Conservation (phyloP, 2,329 filamentous ascomycete species). For the Xylariaceae sp. region DNA sequence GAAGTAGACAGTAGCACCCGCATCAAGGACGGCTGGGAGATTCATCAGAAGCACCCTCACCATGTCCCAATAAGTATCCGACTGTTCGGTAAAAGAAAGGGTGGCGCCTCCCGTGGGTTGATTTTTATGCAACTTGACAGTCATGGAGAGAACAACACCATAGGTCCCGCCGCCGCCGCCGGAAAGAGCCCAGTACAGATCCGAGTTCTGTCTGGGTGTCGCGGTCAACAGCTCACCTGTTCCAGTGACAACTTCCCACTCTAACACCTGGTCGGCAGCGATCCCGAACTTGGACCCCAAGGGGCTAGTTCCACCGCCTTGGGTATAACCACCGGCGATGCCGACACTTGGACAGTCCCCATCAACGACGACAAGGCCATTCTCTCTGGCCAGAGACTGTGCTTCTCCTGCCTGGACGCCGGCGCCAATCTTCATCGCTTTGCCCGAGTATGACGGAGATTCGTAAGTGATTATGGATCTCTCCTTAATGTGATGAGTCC, state of each 20-base stretch:
- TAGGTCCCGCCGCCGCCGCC: conserved; percentile 38
- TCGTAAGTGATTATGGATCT: conserved; percentile 30
- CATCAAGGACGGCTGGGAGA: no score
- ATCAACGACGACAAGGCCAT: conserved; percentile 43
- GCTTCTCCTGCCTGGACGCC: conserved; percentile 49
- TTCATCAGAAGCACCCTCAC: conserved; percentile 21
- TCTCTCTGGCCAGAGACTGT: conserved; percentile 44
- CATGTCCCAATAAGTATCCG: conserved; percentile 25
- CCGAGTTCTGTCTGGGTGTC: conserved; percentile 34
- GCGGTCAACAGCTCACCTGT: conserved; percentile 38
- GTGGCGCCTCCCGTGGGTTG: conserved; percentile 30
- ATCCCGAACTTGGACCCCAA: conserved; percentile 42
- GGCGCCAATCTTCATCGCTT: conserved; percentile 50
- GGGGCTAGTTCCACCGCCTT: conserved; percentile 48
- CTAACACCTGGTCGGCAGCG: conserved; percentile 42
- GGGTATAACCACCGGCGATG: conserved; percentile 38
- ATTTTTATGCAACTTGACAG: conserved; percentile 33
- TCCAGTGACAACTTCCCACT: conserved; percentile 41
- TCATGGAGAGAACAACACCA: conserved; percentile 36
- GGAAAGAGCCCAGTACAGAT: conserved; percentile 44
- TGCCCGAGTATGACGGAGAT: conserved; percentile 33
- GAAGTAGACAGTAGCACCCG: no score
- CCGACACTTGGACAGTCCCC: conserved; percentile 48
- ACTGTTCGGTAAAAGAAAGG: conserved; percentile 31
- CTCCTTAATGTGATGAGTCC: conserved; percentile 35